Evolutionary conservation across 805 yeast genomes (phyloP).

Genomic region (Yarrowia porcina): DNA sequence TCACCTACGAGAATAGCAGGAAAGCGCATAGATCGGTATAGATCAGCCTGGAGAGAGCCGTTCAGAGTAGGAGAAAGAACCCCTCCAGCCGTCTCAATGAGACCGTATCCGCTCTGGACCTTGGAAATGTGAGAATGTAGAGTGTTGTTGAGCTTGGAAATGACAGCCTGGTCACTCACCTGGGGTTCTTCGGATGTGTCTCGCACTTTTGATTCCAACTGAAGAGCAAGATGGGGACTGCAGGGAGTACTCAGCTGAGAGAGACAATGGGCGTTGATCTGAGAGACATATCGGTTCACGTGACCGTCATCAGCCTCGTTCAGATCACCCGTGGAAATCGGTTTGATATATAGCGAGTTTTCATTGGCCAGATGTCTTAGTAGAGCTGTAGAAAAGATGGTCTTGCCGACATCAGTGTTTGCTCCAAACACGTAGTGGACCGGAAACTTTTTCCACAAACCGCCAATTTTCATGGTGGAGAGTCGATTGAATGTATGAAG

Average conservation of each 20-base stretch:
- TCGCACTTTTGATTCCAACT: neutral
- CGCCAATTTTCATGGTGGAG: conserved; percentile 11
- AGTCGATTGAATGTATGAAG: neutral
- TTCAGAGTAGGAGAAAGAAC: conserved; percentile 31
- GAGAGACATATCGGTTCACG: conserved; percentile 21
- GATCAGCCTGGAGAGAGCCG: conserved; percentile 31
- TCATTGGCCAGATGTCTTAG: conserved; percentile 16
- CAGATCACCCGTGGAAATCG: conserved; percentile 32
- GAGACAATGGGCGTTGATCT: conserved; percentile 27
- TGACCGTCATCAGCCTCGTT: conserved; percentile 30
- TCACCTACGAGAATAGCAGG: conserved; percentile 32
- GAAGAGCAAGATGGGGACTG: conserved; percentile 32
- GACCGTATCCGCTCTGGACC: conserved; percentile 26
- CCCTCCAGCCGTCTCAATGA: conserved; percentile 34
- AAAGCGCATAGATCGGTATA: conserved; percentile 30
- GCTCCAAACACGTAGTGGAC: conserved; percentile 31
- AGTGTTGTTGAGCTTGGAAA: conserved; percentile 6
- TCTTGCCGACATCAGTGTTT: conserved; percentile 35
- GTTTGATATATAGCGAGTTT: conserved; percentile 30
- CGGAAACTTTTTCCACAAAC: conserved; percentile 23
- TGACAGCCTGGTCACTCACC: conserved; percentile 2
- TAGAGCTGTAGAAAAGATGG: conserved; percentile 30
- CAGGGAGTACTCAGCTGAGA: conserved; percentile 29
- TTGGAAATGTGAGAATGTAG: conserved; percentile 4
- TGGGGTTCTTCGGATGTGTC: neutral